These are phyloP conservation scores for Kodamaea restingae DNA, from an alignment of 805 yeast genomes.

Conservation along the genomic window DNA sequence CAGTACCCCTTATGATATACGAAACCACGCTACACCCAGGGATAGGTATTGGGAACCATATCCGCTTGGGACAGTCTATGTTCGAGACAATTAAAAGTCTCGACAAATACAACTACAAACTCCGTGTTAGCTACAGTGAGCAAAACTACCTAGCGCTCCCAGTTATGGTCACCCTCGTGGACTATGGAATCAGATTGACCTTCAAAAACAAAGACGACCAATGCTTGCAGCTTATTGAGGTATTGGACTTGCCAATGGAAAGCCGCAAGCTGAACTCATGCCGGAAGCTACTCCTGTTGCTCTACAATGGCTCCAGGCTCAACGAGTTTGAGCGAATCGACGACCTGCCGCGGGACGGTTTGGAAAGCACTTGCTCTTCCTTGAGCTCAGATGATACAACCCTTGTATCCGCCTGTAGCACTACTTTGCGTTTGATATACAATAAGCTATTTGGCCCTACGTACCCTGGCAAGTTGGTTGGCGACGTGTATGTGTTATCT, in stretches of 20 bases:
- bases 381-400: conserved; percentile 7
- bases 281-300: conserved; percentile 15
- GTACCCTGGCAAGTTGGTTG: conserved; percentile 44
- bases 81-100: conserved; percentile 24
- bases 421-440: conserved; percentile 43
- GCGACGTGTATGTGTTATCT: conserved; percentile 40
- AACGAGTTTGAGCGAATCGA: conserved; percentile 20
- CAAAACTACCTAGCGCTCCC: conserved; percentile 30
- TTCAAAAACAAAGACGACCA: conserved; percentile 11
- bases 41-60: conserved; percentile 29
- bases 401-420: conserved; percentile 4
- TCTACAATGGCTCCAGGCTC: conserved; percentile 31
- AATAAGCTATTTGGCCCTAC: conserved; percentile 62
- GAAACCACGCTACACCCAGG: conserved; percentile 26
- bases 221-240: conserved; percentile 12
- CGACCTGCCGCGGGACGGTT: conserved; percentile 8
- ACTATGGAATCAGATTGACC: conserved; percentile 13
- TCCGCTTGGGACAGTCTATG: conserved; percentile 29
- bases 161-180: conserved; percentile 25
- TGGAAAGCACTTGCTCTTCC: conserved; percentile 6
- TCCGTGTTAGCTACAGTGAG: conserved; percentile 29
- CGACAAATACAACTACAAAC: conserved; percentile 23
- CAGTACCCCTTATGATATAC: conserved; percentile 8
- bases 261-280: not conserved
- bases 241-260: conserved; percentile 9